A percentile compares a stretch with the other conserved stretches of the same genome.
Evolutionary conservation across 257 asterid species (phyloP).

Genomic region (Marsdenia floribunda): DNA sequence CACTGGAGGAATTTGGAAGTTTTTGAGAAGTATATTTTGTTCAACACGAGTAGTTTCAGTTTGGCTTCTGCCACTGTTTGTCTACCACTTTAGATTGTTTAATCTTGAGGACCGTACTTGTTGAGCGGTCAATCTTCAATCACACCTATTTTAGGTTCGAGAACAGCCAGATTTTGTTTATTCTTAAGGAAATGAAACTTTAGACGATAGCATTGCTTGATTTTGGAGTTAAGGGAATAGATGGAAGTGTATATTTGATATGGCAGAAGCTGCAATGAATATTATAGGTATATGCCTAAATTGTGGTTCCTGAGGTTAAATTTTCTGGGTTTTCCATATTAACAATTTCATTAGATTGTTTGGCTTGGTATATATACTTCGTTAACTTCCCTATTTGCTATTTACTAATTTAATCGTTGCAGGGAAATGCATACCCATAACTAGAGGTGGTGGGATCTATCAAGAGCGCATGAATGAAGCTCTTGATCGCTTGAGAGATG

Average conservation of each 20-base stretch:
- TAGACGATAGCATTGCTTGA: neutral
- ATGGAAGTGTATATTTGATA: neutral
- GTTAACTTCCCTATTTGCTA: neutral
- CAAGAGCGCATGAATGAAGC: conserved; percentile 98
- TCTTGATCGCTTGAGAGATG: conserved; percentile 70
- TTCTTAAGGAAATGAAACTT: neutral
- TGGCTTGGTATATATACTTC: neutral
- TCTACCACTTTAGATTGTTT: neutral
- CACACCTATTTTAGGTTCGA: no score
- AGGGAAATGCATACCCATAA: conserved; percentile 98
- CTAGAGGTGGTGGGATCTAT: conserved; percentile 91
- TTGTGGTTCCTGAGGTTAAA: neutral
- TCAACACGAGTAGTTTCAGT: neutral
- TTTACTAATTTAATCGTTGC: conserved; percentile 24
- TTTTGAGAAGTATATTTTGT: neutral
- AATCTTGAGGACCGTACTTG: neutral
- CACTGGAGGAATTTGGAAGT: neutral
- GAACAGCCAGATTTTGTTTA: neutral
- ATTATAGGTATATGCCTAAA: neutral
- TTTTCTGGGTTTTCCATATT: neutral
- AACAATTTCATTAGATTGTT: neutral
- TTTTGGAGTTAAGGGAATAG: neutral
- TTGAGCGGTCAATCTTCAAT: neutral
- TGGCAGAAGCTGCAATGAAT: neutral
- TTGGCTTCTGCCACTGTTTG: neutral